These are phyloP conservation scores for Sarocladiaceae sp. DNA, from an alignment of 2,329 filamentous ascomycete genomes.

Conservation along the genomic window DNA sequence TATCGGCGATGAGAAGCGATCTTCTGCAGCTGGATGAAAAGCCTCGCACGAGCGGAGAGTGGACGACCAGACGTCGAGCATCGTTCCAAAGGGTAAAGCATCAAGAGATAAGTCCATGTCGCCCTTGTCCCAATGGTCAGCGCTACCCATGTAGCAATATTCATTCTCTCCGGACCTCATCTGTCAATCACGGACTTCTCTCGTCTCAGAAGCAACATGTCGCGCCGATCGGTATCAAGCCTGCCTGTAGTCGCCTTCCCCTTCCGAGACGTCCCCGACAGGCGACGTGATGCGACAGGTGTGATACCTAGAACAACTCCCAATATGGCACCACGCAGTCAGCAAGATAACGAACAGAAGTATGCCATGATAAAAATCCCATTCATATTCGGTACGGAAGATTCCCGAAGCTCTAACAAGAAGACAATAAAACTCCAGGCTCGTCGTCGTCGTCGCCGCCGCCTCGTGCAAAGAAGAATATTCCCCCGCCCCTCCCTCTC, in stretches of 20 bases:
- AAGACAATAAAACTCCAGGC: slow-evolving; percentile 3
- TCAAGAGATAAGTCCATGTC: too few relatives aligned
- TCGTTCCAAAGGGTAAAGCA: too few relatives aligned
- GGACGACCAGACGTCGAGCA: too few relatives aligned
- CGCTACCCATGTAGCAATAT: too few relatives aligned
- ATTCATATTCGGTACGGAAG: background rate
- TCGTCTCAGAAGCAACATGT: slow-evolving; percentile 2
- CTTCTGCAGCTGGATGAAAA: too few relatives aligned
- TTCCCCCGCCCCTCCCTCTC: background rate
- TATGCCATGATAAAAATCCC: background rate
- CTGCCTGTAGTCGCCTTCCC: background rate
- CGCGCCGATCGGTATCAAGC: too few relatives aligned
- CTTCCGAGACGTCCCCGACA: background rate
- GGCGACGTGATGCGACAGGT: slow-evolving; percentile 1
- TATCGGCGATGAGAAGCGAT: too few relatives aligned
- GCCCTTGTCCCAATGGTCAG: too few relatives aligned
- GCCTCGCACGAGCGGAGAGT: too few relatives aligned
- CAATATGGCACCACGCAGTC: background rate
- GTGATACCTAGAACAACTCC: background rate
- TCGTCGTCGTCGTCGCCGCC: background rate
- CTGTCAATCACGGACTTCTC: too few relatives aligned
- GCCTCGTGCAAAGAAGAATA: background rate
- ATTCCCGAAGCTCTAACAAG: background rate
- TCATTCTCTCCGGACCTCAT: too few relatives aligned
- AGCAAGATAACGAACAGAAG: background rate